phyloP scores from a whole-genome alignment of 306 rosid genomes.

The Acacia melanoxylon region DNA sequence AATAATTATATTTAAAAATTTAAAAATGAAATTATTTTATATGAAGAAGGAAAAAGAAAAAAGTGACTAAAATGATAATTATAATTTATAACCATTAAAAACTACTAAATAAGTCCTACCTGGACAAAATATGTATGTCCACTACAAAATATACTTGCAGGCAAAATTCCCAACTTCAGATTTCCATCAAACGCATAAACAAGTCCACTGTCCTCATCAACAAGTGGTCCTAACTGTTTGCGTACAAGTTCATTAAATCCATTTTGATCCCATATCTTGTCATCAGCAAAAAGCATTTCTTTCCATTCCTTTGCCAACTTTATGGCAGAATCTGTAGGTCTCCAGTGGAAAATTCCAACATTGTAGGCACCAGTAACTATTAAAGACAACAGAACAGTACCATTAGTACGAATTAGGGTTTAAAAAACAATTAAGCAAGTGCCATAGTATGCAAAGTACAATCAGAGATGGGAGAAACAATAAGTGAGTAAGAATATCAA shows the following conservation, averaged over 20 bases:
- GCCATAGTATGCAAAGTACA: background rate
- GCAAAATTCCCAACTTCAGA: conserved; percentile 87
- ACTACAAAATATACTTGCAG: conserved; percentile 88
- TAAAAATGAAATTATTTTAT: background rate
- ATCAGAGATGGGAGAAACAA: background rate
- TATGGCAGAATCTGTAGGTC: conserved; percentile 82
- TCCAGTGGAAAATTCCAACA: conserved; percentile 95
- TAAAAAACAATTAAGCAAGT: background rate
- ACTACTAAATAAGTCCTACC: conserved; percentile 46
- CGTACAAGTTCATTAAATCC: conserved; percentile 78
- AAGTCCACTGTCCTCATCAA: conserved; percentile 74
- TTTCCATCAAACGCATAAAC: conserved; percentile 88
- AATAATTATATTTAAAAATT: background rate
- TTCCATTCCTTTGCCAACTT: conserved; percentile 91
- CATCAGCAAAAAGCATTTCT: conserved; percentile 75
- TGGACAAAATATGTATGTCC: conserved; percentile 99
- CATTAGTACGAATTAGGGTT: conserved; percentile 16
- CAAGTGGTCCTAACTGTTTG: conserved; percentile 75
- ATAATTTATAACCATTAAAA: background rate
- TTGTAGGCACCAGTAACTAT: conserved; percentile 85
- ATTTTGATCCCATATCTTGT: conserved; percentile 92
- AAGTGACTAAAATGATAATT: background rate
- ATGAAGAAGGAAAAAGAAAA: background rate
- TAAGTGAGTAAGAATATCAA: background rate
- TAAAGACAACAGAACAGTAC: conserved; percentile 22